Percentiles rank a stretch among this genome's conserved stretches.
These are phyloP conservation scores for Argentina anserina DNA, from an alignment of 306 rosid genomes.

Conservation along the genomic window DNA sequence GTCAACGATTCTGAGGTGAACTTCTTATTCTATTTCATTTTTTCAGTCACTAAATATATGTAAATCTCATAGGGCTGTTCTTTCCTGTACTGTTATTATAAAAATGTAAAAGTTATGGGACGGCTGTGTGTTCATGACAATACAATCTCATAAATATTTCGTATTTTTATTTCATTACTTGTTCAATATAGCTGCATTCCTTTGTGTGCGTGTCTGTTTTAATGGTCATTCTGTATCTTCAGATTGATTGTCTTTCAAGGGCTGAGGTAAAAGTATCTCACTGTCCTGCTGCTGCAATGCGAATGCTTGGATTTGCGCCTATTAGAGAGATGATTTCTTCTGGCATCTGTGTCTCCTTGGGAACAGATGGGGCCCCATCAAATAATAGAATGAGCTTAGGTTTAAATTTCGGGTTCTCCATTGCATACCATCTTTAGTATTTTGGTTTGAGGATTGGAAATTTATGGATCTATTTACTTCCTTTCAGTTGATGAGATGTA, in stretches of 20 bases:
- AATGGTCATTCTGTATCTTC: conserved; percentile 22
- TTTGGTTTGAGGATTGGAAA: not conserved
- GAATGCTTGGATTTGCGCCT: conserved; percentile 95
- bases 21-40: conserved; percentile 6
- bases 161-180: not conserved
- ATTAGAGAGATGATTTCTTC: conserved; percentile 85
- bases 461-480: conserved; percentile 26
- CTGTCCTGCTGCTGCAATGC: conserved; percentile 88
- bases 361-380: conserved; percentile 94
- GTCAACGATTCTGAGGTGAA: conserved; percentile 62
- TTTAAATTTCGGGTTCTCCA: conserved; percentile 19
- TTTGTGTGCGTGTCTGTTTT: not conserved
- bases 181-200: not conserved
- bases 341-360: conserved; percentile 77
- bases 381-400: conserved; percentile 93
- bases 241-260: conserved; percentile 70
- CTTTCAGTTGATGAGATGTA: conserved; percentile 89
- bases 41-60: not conserved
- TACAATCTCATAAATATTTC: not conserved
- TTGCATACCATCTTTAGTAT: conserved; percentile 1
- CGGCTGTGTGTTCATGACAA: not conserved
- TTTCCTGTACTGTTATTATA: not conserved
- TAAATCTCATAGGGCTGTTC: not conserved
- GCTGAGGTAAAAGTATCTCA: conserved; percentile 83
- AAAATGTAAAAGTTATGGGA: not conserved